These are phyloP conservation scores for Verticillium alfalfae DNA, from an alignment of 2,329 filamentous ascomycete species.

Conservation along the genomic window DNA sequence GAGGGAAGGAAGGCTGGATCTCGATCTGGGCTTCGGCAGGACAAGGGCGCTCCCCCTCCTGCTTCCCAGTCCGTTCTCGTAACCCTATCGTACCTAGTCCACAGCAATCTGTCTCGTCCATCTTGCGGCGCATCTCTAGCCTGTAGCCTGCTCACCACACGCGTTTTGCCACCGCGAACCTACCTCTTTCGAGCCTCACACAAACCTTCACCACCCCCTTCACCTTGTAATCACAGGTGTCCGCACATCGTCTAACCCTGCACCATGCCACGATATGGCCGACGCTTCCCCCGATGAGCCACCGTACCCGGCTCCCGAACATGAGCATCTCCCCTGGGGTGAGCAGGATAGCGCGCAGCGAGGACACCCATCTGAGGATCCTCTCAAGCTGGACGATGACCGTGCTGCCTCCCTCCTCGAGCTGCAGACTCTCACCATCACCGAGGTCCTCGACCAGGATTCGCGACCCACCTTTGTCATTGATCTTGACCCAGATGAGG, in stretches of 20 bases:
- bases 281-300: background rate
- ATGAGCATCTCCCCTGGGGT: background rate
- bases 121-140: too few species aligned
- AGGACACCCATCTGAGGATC: constrained; percentile 49
- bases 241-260: background rate
- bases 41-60: background rate
- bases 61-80: too few species aligned
- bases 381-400: background rate
- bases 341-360: background rate
- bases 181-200: background rate
- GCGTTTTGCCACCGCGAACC: background rate
- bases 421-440: constrained; percentile 14
- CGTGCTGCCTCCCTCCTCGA: constrained; percentile 10
- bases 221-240: background rate
- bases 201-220: background rate
- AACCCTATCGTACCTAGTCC: too few species aligned
- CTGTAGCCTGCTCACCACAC: too few species aligned
- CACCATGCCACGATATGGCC: background rate
- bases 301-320: background rate
- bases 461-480: constrained; percentile 30
- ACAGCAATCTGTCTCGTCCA: too few species aligned
- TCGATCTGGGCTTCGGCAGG: background rate
- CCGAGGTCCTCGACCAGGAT: constrained; percentile 27
- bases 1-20: background rate
- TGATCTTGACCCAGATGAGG: constrained; percentile 29